Evolutionary conservation across 1,284 basidiomycete genomes (phyloP).

Genomic region (Pseudozyma sp.): DNA sequence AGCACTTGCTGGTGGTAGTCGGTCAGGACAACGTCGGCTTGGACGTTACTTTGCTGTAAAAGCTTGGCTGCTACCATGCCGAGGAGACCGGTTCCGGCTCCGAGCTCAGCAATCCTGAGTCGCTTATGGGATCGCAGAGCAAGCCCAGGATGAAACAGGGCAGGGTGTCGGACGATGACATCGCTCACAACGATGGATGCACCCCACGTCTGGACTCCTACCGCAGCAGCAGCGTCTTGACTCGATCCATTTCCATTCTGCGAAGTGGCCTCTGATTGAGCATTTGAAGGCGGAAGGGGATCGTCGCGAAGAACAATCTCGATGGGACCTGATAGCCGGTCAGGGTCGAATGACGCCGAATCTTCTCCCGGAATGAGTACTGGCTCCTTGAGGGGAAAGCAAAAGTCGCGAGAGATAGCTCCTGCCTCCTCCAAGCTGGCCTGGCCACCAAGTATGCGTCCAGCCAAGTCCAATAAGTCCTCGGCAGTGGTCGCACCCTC

Average conservation of each 20-base stretch:
- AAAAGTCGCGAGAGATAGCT: slow-evolving; percentile 37
- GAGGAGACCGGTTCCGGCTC: slow-evolving; percentile 48
- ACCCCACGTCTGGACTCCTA: slow-evolving; percentile 52
- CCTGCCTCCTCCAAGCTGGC: slow-evolving; percentile 45
- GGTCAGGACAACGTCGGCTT: slow-evolving; percentile 41
- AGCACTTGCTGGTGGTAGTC: slow-evolving; percentile 50
- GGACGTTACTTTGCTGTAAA: slow-evolving; percentile 12
- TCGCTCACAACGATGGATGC: slow-evolving; percentile 45
- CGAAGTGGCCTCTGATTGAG: slow-evolving; percentile 18
- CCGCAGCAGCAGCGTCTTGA: slow-evolving; percentile 47
- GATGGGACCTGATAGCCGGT: not conserved
- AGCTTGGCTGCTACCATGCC: slow-evolving; percentile 44
- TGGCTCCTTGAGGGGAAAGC: slow-evolving; percentile 32
- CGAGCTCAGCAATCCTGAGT: slow-evolving; percentile 38
- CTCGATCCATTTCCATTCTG: slow-evolving; percentile 7
- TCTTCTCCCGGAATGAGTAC: slow-evolving; percentile 18
- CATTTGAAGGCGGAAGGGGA: slow-evolving; percentile 40
- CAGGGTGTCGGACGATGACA: slow-evolving; percentile 29
- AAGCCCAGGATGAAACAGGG: slow-evolving; percentile 28
- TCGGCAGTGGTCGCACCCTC: slow-evolving; percentile 11
- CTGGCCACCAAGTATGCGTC: slow-evolving; percentile 40
- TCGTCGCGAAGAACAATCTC: slow-evolving; percentile 38
- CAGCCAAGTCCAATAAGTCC: slow-evolving; percentile 41
- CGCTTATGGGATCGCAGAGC: not conserved
- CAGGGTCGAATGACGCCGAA: not conserved